Conservation (phyloP, 192 early-diverging fungal genomes). For the Backusella westeae region DNA sequence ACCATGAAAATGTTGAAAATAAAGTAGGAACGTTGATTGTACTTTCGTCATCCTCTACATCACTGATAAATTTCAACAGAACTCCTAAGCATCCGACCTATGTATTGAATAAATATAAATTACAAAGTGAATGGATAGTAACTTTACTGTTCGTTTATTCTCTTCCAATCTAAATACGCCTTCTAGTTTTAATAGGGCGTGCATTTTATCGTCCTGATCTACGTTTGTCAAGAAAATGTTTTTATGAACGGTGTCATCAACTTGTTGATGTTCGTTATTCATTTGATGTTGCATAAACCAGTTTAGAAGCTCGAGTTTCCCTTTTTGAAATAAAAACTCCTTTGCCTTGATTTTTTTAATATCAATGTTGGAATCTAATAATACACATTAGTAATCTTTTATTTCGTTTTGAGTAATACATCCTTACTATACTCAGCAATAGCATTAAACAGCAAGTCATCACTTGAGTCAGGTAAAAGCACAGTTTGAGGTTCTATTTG, state of each 20-base stretch:
- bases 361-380: neutral
- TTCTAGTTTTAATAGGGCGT: neutral
- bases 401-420: neutral
- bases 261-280: neutral
- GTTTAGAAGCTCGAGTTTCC: neutral
- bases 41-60: conserved; percentile 21
- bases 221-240: neutral
- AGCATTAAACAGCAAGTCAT: neutral
- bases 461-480: neutral
- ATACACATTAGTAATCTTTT: no score
- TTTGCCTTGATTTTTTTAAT: conserved; percentile 5
- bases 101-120: neutral
- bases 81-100: conserved; percentile 49
- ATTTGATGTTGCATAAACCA: neutral
- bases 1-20: conserved; percentile 34
- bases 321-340: conserved; percentile 6
- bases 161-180: neutral
- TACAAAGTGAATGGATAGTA: neutral
- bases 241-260: neutral
- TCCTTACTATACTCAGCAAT: neutral
- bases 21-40: conserved; percentile 1
- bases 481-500: neutral
- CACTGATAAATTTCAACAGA: conserved; percentile 38
- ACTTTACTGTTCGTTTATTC: neutral
- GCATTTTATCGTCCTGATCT: conserved; percentile 2